Evolutionary conservation across 768 basidiomycete genomes (phyloP), one percentile per base, ranked within the genome.

Genomic region (Auricularia sp.): DNA sequence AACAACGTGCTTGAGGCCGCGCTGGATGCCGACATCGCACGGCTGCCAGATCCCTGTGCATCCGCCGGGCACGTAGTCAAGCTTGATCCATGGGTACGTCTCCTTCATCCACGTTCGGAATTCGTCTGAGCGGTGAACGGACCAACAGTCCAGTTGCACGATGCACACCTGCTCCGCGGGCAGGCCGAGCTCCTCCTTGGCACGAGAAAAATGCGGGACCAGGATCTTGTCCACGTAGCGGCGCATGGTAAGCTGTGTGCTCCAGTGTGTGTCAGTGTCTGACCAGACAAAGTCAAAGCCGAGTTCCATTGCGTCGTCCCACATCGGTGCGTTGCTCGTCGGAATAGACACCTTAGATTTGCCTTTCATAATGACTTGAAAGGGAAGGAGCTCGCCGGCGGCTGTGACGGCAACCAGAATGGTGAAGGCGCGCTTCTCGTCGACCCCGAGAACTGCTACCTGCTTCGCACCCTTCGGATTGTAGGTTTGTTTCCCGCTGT

Each of bases 361-460:
- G 6, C 78, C 79, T 3, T 61, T 12, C 62, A 71, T 78, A n/a
- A 81, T 73, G 0, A 73, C 70, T 64, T 80, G 79, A 42, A 78
- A 70, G 8, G 76, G 78, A 4, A 80, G 70, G 11, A 75, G 39
- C 0, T 61, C 60, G 0, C 80, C 77, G 56, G 68, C 65, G 7
- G 54, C 66, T 0, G 77, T 72, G 11, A 78, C 65, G 0, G 72
- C 72, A 8, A 75, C 72, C 12, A 78, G 51, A 0, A 80, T 35
- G 0, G 78, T 80, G 61, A 79, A 76, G 18, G 80, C 79, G 0
- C 73, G 69, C 66, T 81, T 81, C 64, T 80, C 78, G 1, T 79
- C 78, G 11, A 63, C 36, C 0, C 80, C 78, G 2, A 73, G 56
- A 1, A 70, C 64, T 0, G 68, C 56, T 2, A 80, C 76, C 62